Evolutionary conservation across 495 filamentous ascomycete species (phyloP).

Genomic region (Baudoinia panamericana): DNA sequence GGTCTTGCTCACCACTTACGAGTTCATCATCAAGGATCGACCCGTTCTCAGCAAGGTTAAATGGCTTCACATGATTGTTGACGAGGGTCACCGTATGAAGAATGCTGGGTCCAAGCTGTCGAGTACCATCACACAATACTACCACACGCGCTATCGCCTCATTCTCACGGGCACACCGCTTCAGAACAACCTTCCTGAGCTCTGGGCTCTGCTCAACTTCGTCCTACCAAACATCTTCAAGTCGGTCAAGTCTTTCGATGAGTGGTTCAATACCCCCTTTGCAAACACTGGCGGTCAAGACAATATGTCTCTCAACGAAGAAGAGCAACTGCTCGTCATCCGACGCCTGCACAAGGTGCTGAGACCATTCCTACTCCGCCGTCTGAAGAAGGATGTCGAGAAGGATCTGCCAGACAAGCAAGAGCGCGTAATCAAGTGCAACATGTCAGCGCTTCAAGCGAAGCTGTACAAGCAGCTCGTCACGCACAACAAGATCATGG

Average conservation of each 20-base stretch:
- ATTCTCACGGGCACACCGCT: constrained; percentile 95
- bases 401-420: constrained; percentile 97
- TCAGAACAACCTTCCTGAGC: constrained; percentile 90
- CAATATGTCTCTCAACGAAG: constrained; percentile 97
- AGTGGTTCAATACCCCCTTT: constrained; percentile 99
- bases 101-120: constrained; percentile 95
- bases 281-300: constrained; percentile 96
- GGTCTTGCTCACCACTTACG: constrained; percentile 91
- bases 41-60: constrained; percentile 91
- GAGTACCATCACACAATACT: constrained; percentile 86
- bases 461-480: constrained; percentile 94
- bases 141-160: constrained; percentile 82
- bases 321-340: constrained; percentile 98
- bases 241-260: constrained; percentile 96
- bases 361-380: constrained; percentile 90
- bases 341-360: constrained; percentile 96
- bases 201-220: constrained; percentile 97
- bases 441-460: constrained; percentile 85
- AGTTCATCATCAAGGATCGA: constrained; percentile 98
- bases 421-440: constrained; percentile 97
- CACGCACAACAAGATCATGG: constrained; percentile 81
- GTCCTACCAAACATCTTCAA: constrained; percentile 98
- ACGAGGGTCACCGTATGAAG: constrained; percentile 99
- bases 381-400: constrained; percentile 98
- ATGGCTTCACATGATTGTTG: constrained; percentile 99